A percentile compares a stretch with the other conserved stretches of the same genome.
Evolutionary conservation across 2,329 filamentous ascomycete genomes (phyloP).

Genomic region (Stenocarpella maydis): DNA sequence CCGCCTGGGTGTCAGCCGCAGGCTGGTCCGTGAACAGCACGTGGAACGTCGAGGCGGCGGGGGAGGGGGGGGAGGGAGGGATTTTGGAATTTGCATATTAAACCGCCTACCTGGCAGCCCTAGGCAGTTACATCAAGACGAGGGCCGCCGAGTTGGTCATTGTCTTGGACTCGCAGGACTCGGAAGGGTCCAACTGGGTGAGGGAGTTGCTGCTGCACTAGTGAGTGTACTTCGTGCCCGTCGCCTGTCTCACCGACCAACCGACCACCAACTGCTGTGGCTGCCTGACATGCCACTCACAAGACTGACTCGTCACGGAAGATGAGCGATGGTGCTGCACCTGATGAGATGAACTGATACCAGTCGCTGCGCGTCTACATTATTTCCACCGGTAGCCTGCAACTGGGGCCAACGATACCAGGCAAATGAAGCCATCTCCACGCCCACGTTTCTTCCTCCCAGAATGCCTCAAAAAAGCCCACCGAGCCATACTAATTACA

Average conservation of each 20-base stretch:
- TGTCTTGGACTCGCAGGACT: conserved; percentile 24
- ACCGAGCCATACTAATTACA: neutral
- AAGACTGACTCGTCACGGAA: conserved; percentile 8
- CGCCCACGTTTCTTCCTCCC: neutral
- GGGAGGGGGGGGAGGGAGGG: neutral
- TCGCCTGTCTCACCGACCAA: neutral
- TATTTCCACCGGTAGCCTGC: neutral
- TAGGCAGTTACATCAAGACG: neutral
- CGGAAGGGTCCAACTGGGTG: neutral
- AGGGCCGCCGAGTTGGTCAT: conserved; percentile 3
- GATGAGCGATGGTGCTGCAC: conserved; percentile 19
- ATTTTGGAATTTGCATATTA: neutral
- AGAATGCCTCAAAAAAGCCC: neutral
- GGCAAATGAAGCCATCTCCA: too few relatives aligned
- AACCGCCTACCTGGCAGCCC: neutral
- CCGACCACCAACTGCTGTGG: neutral
- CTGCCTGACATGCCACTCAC: neutral
- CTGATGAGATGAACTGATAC: conserved; percentile 1
- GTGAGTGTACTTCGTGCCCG: neutral
- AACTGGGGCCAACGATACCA: too few relatives aligned
- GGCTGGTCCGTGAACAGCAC: conserved; percentile 7
- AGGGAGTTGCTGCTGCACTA: neutral
- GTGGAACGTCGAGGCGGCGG: conserved; percentile 15
- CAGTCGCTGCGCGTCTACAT: neutral
- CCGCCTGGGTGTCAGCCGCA: conserved; percentile 22